Percentiles rank a stretch among this genome's conserved stretches.
phyloP scores from a whole-genome alignment of 2,329 filamentous ascomycete genomes.

The Sphaerulina vaccinii region DNA sequence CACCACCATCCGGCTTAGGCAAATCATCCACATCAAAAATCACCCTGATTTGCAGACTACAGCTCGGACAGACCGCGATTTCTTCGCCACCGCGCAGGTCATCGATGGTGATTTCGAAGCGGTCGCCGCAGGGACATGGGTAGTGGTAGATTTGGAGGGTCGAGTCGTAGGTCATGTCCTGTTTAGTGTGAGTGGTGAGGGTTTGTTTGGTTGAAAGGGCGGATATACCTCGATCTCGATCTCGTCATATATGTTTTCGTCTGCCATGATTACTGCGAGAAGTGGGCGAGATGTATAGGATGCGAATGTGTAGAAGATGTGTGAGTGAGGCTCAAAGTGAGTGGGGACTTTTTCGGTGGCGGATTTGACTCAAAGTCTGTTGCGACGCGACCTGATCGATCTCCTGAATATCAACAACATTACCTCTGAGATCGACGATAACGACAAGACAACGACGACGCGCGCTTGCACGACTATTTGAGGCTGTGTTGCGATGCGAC shows the following conservation, averaged over 20 bases:
- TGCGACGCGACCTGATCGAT: too few relatives aligned
- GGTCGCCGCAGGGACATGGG: slow-evolving; percentile 94
- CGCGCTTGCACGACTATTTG: too few relatives aligned
- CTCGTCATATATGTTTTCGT: slow-evolving; percentile 76
- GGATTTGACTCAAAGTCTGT: background rate
- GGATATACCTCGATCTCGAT: slow-evolving; percentile 79
- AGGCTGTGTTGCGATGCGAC: background rate
- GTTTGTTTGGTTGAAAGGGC: background rate
- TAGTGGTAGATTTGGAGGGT: slow-evolving; percentile 87
- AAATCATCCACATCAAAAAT: slow-evolving; percentile 74
- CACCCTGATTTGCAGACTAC: slow-evolving; percentile 92
- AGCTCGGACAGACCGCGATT: slow-evolving; percentile 95
- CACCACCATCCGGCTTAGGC: slow-evolving; percentile 45
- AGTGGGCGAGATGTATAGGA: background rate
- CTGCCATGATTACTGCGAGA: slow-evolving; percentile 21
- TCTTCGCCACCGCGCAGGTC: slow-evolving; percentile 88
- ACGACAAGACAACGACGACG: too few relatives aligned
- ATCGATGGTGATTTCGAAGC: slow-evolving; percentile 83
- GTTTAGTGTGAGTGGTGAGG: slow-evolving; percentile 1
- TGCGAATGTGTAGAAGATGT: background rate
- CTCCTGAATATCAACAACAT: too few relatives aligned
- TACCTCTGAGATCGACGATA: too few relatives aligned
- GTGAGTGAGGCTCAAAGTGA: background rate
- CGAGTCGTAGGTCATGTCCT: slow-evolving; percentile 87
- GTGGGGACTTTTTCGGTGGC: background rate